These are phyloP conservation scores for Tylopilus felleus DNA, from an alignment of 768 basidiomycete genomes.

Conservation along the genomic window DNA sequence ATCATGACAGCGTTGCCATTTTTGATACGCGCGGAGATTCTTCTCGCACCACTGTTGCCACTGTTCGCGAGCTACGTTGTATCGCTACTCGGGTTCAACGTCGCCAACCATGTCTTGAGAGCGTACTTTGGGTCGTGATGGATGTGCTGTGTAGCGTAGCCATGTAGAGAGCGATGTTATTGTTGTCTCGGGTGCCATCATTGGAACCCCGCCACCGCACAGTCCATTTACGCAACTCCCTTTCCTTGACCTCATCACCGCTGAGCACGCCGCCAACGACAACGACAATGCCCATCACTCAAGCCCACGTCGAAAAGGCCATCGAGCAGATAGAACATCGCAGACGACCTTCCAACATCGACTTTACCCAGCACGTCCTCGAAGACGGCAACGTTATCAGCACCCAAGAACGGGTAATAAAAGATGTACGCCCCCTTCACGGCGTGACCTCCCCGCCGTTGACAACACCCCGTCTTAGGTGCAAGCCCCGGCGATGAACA, in stretches of 20 bases:
- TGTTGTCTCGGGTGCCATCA: constrained; percentile 6
- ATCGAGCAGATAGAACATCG: constrained; percentile 41
- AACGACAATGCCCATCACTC: constrained; percentile 32
- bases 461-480: constrained; percentile 53
- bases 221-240: too few species aligned
- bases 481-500: constrained; percentile 93
- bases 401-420: constrained; percentile 94
- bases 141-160: constrained; percentile 5
- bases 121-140: constrained; percentile 65
- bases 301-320: constrained; percentile 35
- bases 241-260: too few species aligned
- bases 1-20: constrained; percentile 77
- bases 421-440: constrained; percentile 63
- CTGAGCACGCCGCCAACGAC: too few species aligned
- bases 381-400: constrained; percentile 90
- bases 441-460: constrained; percentile 2
- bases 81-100: constrained; percentile 87
- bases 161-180: constrained; percentile 1
- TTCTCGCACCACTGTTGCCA: constrained; percentile 88
- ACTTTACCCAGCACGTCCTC: constrained; percentile 89
- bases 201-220: constrained; percentile 33
- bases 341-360: constrained; percentile 58
- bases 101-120: constrained; percentile 75
- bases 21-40: constrained; percentile 81
- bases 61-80: constrained; percentile 83